Evolutionary conservation across 441 rosid species (phyloP).

Genomic region (Erodium moschatum): DNA sequence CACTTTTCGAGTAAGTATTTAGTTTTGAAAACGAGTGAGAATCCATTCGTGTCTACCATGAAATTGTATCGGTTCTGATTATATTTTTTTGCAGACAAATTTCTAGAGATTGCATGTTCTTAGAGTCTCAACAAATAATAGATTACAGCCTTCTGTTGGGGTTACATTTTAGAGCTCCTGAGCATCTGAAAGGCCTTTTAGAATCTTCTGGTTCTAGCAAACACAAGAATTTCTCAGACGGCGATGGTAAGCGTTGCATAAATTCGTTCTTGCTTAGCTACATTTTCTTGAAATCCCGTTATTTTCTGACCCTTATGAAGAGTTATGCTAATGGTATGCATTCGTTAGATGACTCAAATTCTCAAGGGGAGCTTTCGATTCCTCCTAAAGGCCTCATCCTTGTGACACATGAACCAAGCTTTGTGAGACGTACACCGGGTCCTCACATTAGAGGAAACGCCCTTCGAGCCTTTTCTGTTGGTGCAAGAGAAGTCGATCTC

Average conservation of each 20-base stretch:
- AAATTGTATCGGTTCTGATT: conserved; percentile 18
- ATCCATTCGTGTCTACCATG: not conserved
- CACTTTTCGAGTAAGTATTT: conserved; percentile 60
- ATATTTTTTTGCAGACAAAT: conserved; percentile 57
- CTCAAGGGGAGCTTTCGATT: conserved; percentile 48
- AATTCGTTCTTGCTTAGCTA: not conserved
- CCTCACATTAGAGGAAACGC: conserved; percentile 89
- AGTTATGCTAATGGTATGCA: conserved; percentile 17
- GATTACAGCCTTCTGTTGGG: conserved; percentile 96
- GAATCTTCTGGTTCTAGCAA: conserved; percentile 41
- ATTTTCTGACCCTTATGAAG: not conserved
- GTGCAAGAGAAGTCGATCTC: conserved; percentile 89
- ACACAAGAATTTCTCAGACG: conserved; percentile 38
- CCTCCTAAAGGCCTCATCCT: conserved; percentile 69
- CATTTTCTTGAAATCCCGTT: not conserved
- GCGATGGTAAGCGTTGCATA: conserved; percentile 34
- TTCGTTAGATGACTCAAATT: conserved; percentile 31
- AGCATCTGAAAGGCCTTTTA: conserved; percentile 48
- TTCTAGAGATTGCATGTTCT: conserved; percentile 57
- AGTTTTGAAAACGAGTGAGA: not conserved
- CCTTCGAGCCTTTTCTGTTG: conserved; percentile 65
- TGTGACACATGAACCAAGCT: conserved; percentile 77
- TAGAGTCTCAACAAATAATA: conserved; percentile 79
- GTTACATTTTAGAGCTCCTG: conserved; percentile 90
- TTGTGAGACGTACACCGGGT: conserved; percentile 68